A percentile compares a stretch with the other conserved stretches of the same genome.
Evolutionary conservation across 2,329 filamentous ascomycete genomes (phyloP).

Genomic region (Stemphylium vesicarium): DNA sequence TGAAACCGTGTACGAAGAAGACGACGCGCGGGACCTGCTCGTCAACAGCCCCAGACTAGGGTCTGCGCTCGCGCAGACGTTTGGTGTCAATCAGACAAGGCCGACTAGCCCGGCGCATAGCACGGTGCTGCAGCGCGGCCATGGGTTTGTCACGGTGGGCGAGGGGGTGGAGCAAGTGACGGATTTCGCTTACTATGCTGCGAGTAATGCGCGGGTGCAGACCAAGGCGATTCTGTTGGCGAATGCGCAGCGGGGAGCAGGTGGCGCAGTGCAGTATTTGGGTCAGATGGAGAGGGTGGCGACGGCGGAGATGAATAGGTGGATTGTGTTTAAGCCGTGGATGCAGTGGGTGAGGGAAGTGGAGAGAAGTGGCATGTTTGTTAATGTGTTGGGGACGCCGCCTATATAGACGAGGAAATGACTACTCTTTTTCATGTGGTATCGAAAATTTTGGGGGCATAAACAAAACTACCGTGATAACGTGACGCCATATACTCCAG

Average conservation of each 20-base stretch:
- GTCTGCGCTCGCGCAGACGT: slow-evolving; percentile 25
- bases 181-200: slow-evolving; percentile 48
- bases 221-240: slow-evolving; percentile 38
- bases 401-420: neutral
- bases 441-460: slow-evolving; percentile 32
- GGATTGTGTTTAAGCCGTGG: slow-evolving; percentile 48
- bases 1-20: slow-evolving; percentile 13
- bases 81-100: slow-evolving; percentile 25
- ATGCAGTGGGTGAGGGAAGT: slow-evolving; percentile 49
- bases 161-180: slow-evolving; percentile 47
- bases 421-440: slow-evolving; percentile 33
- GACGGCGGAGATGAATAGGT: slow-evolving; percentile 40
- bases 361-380: slow-evolving; percentile 37
- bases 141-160: slow-evolving; percentile 50
- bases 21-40: slow-evolving; percentile 31
- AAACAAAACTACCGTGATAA: slow-evolving; percentile 22
- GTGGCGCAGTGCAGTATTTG: slow-evolving; percentile 37
- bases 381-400: slow-evolving; percentile 38
- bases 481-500: slow-evolving; percentile 35
- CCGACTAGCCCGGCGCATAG: slow-evolving; percentile 31
- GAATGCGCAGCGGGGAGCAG: slow-evolving; percentile 8
- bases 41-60: slow-evolving; percentile 30
- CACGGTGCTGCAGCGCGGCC: slow-evolving; percentile 48
- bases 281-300: slow-evolving; percentile 44
- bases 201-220: slow-evolving; percentile 46